Base-by-base conservation (phyloP, 208 protist genomes). In the Leishmania braziliensis region DNA sequence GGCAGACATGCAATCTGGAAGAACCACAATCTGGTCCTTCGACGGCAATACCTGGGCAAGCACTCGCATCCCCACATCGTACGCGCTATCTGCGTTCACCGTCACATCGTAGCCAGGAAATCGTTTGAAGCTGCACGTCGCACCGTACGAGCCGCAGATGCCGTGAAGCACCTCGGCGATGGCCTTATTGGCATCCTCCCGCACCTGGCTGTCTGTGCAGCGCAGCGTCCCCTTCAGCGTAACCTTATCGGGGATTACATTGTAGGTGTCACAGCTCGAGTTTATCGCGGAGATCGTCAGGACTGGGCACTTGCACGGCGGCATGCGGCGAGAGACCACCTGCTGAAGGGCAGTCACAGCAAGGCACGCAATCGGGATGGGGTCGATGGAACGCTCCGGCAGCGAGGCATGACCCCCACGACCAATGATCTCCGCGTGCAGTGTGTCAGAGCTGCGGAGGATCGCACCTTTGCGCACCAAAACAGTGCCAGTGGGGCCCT, bases 351-450 rank as follows among this genome's bases (percentile, higher is more conserved):
- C 75, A 29, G 73, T 86, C 1, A 95, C 82, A 14, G 88, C 77
- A 12, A 91, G 78, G 18, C 81, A 79, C 71, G 84, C 75, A 33
- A 91, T 87, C 18, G 87, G 77, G 23, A 92, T 84, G 29, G 89
- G 89, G 88, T 95, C 91, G 65, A 89, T 82, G 2, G 83, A 78
- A 23, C 84, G 62, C 75, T 95, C 85, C 46, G 91, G 91, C 81
- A 85, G 78, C 56, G 91, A 92, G 58, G 91, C 91, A 58, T 95
- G 91, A 1, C 91, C 91, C 53, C 91, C 89, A 36, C 75, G 77
- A 18, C 91, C 90, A 8, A 83, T 66, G 12, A 94, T 79, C 33
- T 82, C 78, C 39, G 89, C 85, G 48, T 79, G 63, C 71, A 91
- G 84, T 62, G 83, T 81, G 74, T 91, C 81, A 3, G 63, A 72